Evolutionary conservation across 116 monocot genomes (phyloP).

Genomic region (Iris pallida): DNA sequence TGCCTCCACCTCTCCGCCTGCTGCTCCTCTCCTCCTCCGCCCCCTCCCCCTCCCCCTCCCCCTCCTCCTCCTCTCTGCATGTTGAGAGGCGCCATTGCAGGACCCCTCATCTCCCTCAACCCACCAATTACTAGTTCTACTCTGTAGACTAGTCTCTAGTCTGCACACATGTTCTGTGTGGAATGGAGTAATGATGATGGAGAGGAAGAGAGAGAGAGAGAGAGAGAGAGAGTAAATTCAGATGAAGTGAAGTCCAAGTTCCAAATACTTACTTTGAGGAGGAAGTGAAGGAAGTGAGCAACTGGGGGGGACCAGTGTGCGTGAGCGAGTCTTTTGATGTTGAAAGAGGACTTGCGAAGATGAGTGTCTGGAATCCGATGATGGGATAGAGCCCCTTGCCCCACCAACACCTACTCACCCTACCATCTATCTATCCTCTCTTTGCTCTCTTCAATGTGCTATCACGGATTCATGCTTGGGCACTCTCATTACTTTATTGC

Average conservation of each 20-base stretch:
- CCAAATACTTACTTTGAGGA: not conserved
- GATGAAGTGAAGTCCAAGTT: too few relatives aligned
- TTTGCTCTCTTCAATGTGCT: too few relatives aligned
- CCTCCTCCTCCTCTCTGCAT: conserved; percentile 19
- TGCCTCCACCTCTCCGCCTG: conserved; percentile 56
- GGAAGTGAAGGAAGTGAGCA: not conserved
- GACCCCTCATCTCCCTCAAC: conserved; percentile 20
- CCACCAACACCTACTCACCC: too few relatives aligned
- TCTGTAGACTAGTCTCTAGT: not conserved
- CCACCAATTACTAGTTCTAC: not conserved
- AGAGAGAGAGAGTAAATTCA: not conserved
- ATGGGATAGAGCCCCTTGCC: too few relatives aligned
- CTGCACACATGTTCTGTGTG: not conserved
- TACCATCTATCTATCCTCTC: too few relatives aligned
- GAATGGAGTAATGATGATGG: too few relatives aligned
- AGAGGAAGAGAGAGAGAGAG: conserved; percentile 5
- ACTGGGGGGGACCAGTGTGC: not conserved
- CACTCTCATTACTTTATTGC: too few relatives aligned
- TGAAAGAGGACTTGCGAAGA: too few relatives aligned
- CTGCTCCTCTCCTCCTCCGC: not conserved
- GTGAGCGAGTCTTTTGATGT: not conserved
- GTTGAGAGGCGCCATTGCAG: conserved; percentile 15
- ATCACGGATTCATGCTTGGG: too few relatives aligned
- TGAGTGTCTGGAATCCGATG: too few relatives aligned
- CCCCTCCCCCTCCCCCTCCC: not conserved